Evolutionary conservation across 495 filamentous ascomycete species (phyloP).

Genomic region (Pyrenula massariospora): DNA sequence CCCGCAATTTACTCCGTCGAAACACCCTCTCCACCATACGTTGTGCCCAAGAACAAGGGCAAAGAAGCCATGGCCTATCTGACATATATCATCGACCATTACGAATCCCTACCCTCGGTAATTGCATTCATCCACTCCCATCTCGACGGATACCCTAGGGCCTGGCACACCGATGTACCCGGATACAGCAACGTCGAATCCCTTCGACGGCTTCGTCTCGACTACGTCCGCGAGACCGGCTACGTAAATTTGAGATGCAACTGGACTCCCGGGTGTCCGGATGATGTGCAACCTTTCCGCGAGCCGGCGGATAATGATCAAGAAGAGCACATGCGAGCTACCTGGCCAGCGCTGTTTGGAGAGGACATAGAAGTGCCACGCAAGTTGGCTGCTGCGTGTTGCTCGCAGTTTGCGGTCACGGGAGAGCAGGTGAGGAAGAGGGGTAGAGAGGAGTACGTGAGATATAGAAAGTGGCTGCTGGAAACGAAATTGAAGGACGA

Average conservation of each 20-base stretch:
- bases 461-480: conserved; percentile 48
- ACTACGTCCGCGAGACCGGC: conserved; percentile 28
- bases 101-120: conserved; percentile 29
- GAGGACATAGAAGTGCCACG: conserved; percentile 26
- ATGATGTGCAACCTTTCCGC: conserved; percentile 24
- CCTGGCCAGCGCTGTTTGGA: conserved; percentile 35
- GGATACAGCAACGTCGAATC: conserved; percentile 27
- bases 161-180: conserved; percentile 31
- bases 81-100: conserved; percentile 39
- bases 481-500: conserved; percentile 44
- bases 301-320: conserved; percentile 8
- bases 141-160: conserved; percentile 8
- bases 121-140: conserved; percentile 40
- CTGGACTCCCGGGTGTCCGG: conserved; percentile 30
- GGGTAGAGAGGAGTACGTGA: conserved; percentile 38
- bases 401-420: conserved; percentile 60
- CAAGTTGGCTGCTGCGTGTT: conserved; percentile 43
- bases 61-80: conserved; percentile 37
- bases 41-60: conserved; percentile 31
- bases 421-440: conserved; percentile 35
- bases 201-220: conserved; percentile 25
- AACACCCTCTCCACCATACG: conserved; percentile 30
- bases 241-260: conserved; percentile 40
- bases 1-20: conserved; percentile 47
- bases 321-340: conserved; percentile 12